Conservation (phyloP, 2,329 filamentous ascomycete genomes). For the Chaetomium sp. region DNA sequence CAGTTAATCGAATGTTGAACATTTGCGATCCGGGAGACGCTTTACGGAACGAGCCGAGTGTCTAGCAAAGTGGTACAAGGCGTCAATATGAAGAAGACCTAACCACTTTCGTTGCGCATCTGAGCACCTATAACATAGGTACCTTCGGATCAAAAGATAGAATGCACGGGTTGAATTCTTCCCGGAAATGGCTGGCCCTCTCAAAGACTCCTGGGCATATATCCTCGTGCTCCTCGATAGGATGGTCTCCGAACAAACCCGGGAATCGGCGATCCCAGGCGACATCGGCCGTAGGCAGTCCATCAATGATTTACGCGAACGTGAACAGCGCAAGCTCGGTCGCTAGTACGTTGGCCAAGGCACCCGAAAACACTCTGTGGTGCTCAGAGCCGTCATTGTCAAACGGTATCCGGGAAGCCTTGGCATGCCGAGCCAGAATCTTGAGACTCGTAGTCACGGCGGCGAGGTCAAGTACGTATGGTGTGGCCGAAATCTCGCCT, state of each 20-base stretch:
- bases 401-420: background rate
- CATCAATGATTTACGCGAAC: conserved; percentile 22
- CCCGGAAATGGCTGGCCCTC: background rate
- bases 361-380: background rate
- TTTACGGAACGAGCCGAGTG: conserved; percentile 4
- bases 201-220: conserved; percentile 19
- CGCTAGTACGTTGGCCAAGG: conserved; percentile 16
- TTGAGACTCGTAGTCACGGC: background rate
- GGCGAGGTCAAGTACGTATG: too few species aligned
- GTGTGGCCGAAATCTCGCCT: too few species aligned
- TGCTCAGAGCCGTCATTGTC: background rate
- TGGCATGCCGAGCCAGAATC: background rate
- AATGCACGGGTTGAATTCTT: conserved; percentile 5
- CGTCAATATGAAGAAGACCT: too few species aligned
- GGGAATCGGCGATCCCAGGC: conserved; percentile 14
- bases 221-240: conserved; percentile 20
- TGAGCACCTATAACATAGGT: too few species aligned
- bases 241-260: background rate
- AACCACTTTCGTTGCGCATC: too few species aligned
- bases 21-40: background rate
- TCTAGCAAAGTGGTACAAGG: background rate
- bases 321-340: conserved; percentile 19
- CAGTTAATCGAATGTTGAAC: conserved; percentile 19
- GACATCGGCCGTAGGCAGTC: conserved; percentile 17
- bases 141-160: conserved; percentile 17